Conservation (phyloP, 768 basidiomycete species). For the Pulveroboletus sp. region DNA sequence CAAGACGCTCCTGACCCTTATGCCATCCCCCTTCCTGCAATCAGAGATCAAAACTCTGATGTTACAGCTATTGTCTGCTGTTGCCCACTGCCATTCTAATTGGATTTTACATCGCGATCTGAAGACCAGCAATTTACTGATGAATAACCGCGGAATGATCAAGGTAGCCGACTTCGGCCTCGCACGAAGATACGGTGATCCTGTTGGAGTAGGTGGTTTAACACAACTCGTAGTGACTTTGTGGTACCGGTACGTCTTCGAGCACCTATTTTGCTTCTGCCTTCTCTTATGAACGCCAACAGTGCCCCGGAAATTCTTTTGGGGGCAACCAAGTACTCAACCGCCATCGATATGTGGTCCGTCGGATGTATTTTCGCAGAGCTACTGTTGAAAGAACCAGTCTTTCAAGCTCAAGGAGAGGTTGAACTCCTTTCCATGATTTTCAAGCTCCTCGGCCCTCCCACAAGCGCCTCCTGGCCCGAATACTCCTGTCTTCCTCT, state of each 20-base stretch:
- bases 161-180: constrained; percentile 99
- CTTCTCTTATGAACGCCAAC: constrained; percentile 12
- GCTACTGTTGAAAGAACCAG: constrained; percentile 88
- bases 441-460: constrained; percentile 93
- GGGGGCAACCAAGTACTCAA: constrained; percentile 91
- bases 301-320: constrained; percentile 95
- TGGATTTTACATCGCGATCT: constrained; percentile 98
- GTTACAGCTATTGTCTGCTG: constrained; percentile 89
- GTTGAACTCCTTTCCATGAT: constrained; percentile 92
- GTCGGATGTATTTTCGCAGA: constrained; percentile 99
- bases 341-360: constrained; percentile 97
- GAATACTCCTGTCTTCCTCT: constrained; percentile 78
- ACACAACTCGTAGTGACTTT: constrained; percentile 97
- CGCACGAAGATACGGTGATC: constrained; percentile 94
- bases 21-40: constrained; percentile 96
- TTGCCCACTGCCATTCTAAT: constrained; percentile 90
- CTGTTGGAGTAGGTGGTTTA: constrained; percentile 93
- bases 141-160: constrained; percentile 99
- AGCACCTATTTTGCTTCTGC: constrained; percentile 8
- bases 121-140: constrained; percentile 95
- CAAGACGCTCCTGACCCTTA: constrained; percentile 89
- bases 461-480: constrained; percentile 84
- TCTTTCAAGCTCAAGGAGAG: constrained; percentile 97
- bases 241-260: constrained; percentile 85
- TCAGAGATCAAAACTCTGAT: constrained; percentile 98